Conservation (phyloP, 2,329 filamentous ascomycete species). For the Purpureocillium lavendulum region DNA sequence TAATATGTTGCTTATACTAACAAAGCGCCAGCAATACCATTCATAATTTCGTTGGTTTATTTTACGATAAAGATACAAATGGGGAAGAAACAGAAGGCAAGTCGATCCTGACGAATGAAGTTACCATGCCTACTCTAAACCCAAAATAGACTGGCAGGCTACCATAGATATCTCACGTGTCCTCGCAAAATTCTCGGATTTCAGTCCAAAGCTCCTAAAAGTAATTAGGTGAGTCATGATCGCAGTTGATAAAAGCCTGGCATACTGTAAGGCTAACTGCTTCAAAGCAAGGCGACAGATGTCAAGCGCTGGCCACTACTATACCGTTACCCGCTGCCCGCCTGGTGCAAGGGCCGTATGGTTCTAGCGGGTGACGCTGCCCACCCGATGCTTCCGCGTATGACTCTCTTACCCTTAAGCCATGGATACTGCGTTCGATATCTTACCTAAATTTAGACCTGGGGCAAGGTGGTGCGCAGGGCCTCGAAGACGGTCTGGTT, state of each 20-base stretch:
- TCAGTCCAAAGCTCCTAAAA: conserved; percentile 15
- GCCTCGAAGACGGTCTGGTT: conserved; percentile 25
- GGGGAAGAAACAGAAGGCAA: too few relatives aligned
- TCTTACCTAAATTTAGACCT: conserved; percentile 26
- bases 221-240: conserved; percentile 20
- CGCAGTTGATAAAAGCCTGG: too few relatives aligned
- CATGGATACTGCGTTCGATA: too few relatives aligned
- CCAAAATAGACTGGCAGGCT: conserved; percentile 25
- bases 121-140: too few relatives aligned
- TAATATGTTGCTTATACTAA: too few relatives aligned
- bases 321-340: conserved; percentile 21
- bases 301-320: conserved; percentile 26
- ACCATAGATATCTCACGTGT: conserved; percentile 19
- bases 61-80: conserved; percentile 15
- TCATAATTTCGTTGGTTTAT: conserved; percentile 25
- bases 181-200: conserved; percentile 17
- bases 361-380: conserved; percentile 27
- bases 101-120: too few relatives aligned
- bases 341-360: conserved; percentile 22
- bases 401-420: too few relatives aligned
- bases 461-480: conserved; percentile 27
- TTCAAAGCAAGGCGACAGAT: conserved; percentile 23
- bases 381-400: conserved; percentile 29
- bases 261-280: neutral
- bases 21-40: conserved; percentile 16